These are phyloP conservation scores for Aleurites moluccanus DNA, from an alignment of 441 rosid species.

Conservation along the genomic window DNA sequence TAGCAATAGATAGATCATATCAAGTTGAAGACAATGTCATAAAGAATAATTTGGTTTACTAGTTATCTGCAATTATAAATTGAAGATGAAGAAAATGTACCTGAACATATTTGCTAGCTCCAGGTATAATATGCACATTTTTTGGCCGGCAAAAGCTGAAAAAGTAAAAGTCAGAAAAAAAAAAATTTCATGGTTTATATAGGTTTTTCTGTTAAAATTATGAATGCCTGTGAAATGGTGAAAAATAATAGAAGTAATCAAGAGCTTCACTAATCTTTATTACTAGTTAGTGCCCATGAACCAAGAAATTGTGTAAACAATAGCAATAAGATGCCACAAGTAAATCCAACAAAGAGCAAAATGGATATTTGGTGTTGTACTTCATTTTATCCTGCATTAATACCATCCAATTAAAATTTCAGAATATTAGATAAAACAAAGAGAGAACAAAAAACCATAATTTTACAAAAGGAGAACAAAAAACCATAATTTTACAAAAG, in stretches of 20 bases:
- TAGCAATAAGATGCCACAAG: conserved; percentile 45
- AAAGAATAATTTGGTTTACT: neutral
- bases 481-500: too few relatives aligned
- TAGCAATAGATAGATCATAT: too few relatives aligned
- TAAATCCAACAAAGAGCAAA: conserved; percentile 38
- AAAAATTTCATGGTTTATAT: neutral
- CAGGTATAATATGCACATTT: conserved; percentile 39
- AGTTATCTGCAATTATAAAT: neutral
- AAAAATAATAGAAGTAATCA: neutral
- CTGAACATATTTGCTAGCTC: conserved; percentile 45
- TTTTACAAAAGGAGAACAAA: too few relatives aligned
- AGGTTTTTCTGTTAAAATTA: neutral
- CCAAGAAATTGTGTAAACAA: conserved; percentile 44
- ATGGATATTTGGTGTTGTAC: conserved; percentile 46
- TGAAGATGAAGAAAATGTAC: conserved; percentile 21
- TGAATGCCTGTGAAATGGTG: neutral
- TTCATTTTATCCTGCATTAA: conserved; percentile 37
- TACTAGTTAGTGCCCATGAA: conserved; percentile 44
- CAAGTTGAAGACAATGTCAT: neutral
- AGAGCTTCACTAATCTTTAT: conserved; percentile 17
- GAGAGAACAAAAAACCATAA: conserved; percentile 10
- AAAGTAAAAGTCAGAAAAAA: conserved; percentile 5
- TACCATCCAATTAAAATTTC: conserved; percentile 1
- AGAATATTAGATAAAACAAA: neutral
- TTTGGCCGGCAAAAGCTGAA: conserved; percentile 44